Conservation (phyloP, 2,329 filamentous ascomycete species). For the Claviceps sp. region DNA sequence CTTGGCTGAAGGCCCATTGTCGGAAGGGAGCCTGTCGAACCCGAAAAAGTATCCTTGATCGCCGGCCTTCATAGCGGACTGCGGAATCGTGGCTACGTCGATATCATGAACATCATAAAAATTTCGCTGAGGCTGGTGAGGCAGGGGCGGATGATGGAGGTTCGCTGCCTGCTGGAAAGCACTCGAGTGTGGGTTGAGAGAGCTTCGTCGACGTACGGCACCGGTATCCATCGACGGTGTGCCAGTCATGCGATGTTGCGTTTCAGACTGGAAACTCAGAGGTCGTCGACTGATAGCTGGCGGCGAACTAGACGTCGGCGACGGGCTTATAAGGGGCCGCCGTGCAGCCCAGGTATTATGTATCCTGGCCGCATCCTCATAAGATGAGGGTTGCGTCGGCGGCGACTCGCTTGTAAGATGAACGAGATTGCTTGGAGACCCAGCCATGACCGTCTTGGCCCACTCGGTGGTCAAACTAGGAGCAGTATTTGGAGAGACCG, state of each 20-base stretch:
- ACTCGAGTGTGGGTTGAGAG: slow-evolving; percentile 35
- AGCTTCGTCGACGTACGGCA: slow-evolving; percentile 29
- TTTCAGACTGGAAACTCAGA: slow-evolving; percentile 41
- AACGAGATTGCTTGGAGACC: slow-evolving; percentile 40
- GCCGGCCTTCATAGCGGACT: slow-evolving; percentile 45
- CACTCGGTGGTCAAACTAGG: slow-evolving; percentile 35
- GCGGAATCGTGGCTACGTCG: slow-evolving; percentile 50
- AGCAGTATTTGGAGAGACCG: slow-evolving; percentile 34
- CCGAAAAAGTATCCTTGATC: slow-evolving; percentile 66
- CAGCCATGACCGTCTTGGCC: slow-evolving; percentile 27
- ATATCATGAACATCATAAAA: slow-evolving; percentile 66
- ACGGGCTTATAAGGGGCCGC: slow-evolving; percentile 29
- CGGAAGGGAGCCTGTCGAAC: slow-evolving; percentile 57
- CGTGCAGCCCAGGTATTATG: slow-evolving; percentile 33
- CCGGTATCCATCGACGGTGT: slow-evolving; percentile 23
- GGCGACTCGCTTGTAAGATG: slow-evolving; percentile 38
- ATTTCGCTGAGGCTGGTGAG: slow-evolving; percentile 63
- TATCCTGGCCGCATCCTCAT: slow-evolving; percentile 31
- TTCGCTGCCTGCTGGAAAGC: slow-evolving; percentile 28
- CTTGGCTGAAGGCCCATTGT: slow-evolving; percentile 20
- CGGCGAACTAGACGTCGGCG: slow-evolving; percentile 29
- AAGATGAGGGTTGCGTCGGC: slow-evolving; percentile 38
- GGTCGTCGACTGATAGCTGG: slow-evolving; percentile 28
- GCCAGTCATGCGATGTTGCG: slow-evolving; percentile 28
- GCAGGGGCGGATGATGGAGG: slow-evolving; percentile 46